Evolutionary conservation across 139 green algal genomes (phyloP).

Genomic region (Volvox reticuliferus): DNA sequence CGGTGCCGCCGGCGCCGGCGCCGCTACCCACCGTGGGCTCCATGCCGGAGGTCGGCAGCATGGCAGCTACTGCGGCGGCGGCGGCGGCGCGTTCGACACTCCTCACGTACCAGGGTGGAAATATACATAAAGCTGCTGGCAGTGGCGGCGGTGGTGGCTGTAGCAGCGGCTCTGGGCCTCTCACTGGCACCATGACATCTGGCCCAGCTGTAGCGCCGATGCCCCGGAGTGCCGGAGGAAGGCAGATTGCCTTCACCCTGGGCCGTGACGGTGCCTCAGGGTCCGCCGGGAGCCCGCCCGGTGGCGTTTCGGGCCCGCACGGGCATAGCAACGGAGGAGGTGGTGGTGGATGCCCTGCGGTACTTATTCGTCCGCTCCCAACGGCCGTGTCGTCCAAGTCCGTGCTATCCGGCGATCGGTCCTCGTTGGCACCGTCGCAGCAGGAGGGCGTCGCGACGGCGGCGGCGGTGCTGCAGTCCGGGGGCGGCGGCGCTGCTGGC

Average conservation of each 20-base stretch:
- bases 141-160: not conserved
- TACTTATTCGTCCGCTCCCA: conserved; percentile 7
- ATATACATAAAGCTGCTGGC: not conserved
- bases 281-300: not conserved
- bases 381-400: not conserved
- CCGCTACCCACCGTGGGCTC: not conserved
- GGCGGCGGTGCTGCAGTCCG: not conserved
- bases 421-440: not conserved
- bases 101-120: not conserved
- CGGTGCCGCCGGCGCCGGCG: not conserved
- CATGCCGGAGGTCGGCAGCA: not conserved
- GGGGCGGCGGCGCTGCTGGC: not conserved
- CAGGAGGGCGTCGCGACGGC: not conserved
- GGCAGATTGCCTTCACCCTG: not conserved
- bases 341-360: not conserved
- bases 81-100: not conserved
- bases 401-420: not conserved
- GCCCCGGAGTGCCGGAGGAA: too few species aligned
- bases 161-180: not conserved
- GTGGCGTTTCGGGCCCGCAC: not conserved
- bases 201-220: not conserved
- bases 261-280: not conserved
- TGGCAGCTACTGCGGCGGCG: not conserved
- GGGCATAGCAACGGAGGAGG: not conserved
- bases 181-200: not conserved